Evolutionary conservation across 495 filamentous ascomycete genomes (phyloP), one percentile per base, ranked within the genome.

Genomic region (Xylaria bambusicola): DNA sequence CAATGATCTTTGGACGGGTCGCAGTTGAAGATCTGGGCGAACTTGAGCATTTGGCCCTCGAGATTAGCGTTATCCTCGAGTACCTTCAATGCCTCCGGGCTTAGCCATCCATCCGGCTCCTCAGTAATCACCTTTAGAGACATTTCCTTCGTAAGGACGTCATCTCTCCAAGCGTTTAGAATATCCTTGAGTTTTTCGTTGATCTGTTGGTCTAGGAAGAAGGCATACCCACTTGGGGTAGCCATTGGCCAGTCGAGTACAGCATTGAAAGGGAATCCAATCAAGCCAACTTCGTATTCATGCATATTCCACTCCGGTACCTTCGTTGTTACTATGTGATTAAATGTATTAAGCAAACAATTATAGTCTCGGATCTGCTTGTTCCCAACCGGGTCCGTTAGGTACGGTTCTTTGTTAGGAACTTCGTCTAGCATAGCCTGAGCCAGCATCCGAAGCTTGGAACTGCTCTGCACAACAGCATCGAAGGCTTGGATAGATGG

Each of bases 181-280:
- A 88, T 71, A 29, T 79, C 80, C 71, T 82, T 80, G 12, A 86
- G 56, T 62, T 79, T 76, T 0, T 52, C 63, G 57, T 88, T 88
- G 53, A 89, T 79, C 9, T 83, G 74, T 0, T 72, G 71, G 44
- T 81, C 71, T 0, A 84, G 72, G 64, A 86, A 88, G 12, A 78
- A 77, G 0, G 80, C 81, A 58, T 77, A 81, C 0, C 85, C 84
- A 31, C 73, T 77, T 0, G 71, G 66, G 0, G 84, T 88, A n/a
- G 77, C 80, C 83, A 86, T 85, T 0, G 82, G 82, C 81, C 82
- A 86, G 61, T 85, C 82, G 10, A 88, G 69, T 20, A 86, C 72
- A 0, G 82, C 82, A 52, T 82, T 81, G 54, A 66, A 61, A 6
- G 64, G 64, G 21, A 61, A 58, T 2, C 61, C 64, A 27, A 66